Percentiles rank a stretch among this genome's conserved stretches.
phyloP scores from a whole-genome alignment of 495 filamentous ascomycete genomes.

The Xylaria intraflava region DNA sequence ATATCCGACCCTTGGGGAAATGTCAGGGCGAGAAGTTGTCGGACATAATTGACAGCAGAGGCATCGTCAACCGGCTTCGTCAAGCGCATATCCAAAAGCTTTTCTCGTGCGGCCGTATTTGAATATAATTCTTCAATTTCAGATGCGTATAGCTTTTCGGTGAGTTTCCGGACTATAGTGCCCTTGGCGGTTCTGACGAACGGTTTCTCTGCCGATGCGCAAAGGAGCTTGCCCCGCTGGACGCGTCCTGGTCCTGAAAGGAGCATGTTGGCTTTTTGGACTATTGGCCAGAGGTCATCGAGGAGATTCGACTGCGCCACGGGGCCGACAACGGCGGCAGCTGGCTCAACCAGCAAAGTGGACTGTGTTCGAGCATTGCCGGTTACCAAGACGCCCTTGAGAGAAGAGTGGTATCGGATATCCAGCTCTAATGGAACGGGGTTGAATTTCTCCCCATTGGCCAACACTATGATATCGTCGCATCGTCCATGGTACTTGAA shows the following conservation, averaged over 20 bases:
- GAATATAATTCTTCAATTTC: slow-evolving; percentile 14
- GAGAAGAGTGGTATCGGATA: slow-evolving; percentile 23
- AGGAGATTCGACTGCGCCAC: not conserved
- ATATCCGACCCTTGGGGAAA: not conserved
- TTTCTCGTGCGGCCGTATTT: not conserved
- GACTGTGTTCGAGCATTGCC: slow-evolving; percentile 37
- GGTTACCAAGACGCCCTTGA: slow-evolving; percentile 37
- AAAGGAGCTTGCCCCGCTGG: not conserved
- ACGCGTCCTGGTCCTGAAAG: slow-evolving; percentile 5
- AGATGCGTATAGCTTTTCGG: not conserved
- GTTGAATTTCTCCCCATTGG: slow-evolving; percentile 49
- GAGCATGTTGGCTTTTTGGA: slow-evolving; percentile 14
- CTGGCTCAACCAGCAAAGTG: slow-evolving; percentile 24
- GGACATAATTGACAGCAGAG: not conserved
- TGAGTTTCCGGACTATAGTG: slow-evolving; percentile 8
- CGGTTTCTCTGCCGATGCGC: slow-evolving; percentile 3
- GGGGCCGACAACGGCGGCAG: not conserved
- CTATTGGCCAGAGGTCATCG: slow-evolving; percentile 14
- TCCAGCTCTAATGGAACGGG: slow-evolving; percentile 38
- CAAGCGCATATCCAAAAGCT: too few relatives aligned
- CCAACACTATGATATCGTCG: slow-evolving; percentile 50
- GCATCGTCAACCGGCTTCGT: not conserved
- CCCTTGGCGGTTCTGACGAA: slow-evolving; percentile 14
- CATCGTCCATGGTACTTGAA: slow-evolving; percentile 39
- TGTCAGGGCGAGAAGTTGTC: not conserved